phyloP scores from a whole-genome alignment of 2,329 filamentous ascomycete genomes.

The Annulohypoxylon truncatum region DNA sequence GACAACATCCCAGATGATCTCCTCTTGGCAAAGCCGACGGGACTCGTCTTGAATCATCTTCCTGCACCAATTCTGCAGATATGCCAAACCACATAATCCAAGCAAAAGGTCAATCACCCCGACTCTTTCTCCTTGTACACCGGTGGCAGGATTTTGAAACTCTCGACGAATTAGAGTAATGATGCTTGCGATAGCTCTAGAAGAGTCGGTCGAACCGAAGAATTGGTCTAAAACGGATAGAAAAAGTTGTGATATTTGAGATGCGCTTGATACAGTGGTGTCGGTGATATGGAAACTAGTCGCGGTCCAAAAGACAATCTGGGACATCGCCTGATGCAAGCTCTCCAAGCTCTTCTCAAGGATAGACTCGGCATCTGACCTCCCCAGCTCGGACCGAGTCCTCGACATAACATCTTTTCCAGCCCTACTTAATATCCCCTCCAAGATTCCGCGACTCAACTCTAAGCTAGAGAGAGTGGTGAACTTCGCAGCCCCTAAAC shows the following conservation, averaged over 20 bases:
- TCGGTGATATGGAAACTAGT: conserved; percentile 70
- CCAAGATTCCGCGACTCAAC: conserved; percentile 65
- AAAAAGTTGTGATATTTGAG: conserved; percentile 67
- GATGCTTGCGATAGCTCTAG: conserved; percentile 74
- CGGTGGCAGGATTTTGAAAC: conserved; percentile 72
- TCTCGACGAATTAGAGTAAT: conserved; percentile 72
- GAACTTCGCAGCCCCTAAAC: conserved; percentile 65
- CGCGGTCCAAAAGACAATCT: conserved; percentile 70
- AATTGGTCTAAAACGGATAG: conserved; percentile 71
- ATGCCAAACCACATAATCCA: conserved; percentile 70
- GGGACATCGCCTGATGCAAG: conserved; percentile 68
- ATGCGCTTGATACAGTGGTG: conserved; percentile 64
- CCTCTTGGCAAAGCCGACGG: conserved; percentile 61
- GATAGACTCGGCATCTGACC: conserved; percentile 65
- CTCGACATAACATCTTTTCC: conserved; percentile 61
- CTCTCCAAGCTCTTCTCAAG: conserved; percentile 67
- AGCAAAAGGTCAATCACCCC: conserved; percentile 70
- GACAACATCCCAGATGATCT: conserved; percentile 74
- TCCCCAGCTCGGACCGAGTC: conserved; percentile 60
- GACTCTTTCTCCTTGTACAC: conserved; percentile 68
- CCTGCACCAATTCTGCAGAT: conserved; percentile 68
- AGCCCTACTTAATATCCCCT: conserved; percentile 64
- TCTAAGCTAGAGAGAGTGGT: conserved; percentile 69
- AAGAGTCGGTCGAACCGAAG: conserved; percentile 76
- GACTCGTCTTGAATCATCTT: conserved; percentile 63